These are phyloP conservation scores for Diaporthe citriasiana DNA, from an alignment of 2,329 filamentous ascomycete species.

Conservation along the genomic window DNA sequence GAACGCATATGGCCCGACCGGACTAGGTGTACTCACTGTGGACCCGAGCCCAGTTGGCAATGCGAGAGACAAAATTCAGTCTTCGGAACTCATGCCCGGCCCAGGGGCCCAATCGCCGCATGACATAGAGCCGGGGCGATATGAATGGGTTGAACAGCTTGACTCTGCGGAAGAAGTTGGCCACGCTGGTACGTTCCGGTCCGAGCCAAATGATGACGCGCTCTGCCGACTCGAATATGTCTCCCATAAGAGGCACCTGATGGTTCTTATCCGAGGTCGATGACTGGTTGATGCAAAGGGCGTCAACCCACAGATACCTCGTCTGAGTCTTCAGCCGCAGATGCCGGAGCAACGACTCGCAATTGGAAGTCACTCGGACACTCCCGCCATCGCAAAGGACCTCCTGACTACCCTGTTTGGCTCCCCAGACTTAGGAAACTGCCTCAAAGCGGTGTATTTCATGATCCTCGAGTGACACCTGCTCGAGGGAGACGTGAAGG, in stretches of 20 bases:
- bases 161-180: constrained; percentile 24
- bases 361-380: not conserved
- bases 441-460: not conserved
- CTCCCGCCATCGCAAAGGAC: not conserved
- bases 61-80: constrained; percentile 16
- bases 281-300: constrained; percentile 10
- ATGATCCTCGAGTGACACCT: not conserved
- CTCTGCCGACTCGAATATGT: constrained; percentile 22
- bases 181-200: not conserved
- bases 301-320: constrained; percentile 16
- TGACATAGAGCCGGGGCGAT: constrained; percentile 22
- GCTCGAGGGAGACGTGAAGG: constrained; percentile 1
- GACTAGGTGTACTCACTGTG: not conserved
- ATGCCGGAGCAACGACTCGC: constrained; percentile 9
- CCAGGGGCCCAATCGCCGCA: constrained; percentile 11
- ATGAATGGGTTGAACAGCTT: constrained; percentile 21
- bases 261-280: constrained; percentile 15
- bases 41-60: constrained; percentile 17
- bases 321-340: not conserved
- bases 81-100: constrained; percentile 3
- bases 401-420: not conserved
- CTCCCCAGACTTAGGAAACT: constrained; percentile 15
- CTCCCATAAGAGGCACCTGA: constrained; percentile 17
- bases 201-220: constrained; percentile 13
- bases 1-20: too few species aligned